Evolutionary conservation across 2,329 filamentous ascomycete species (phyloP).

Genomic region (Corinectria fuckeliana): DNA sequence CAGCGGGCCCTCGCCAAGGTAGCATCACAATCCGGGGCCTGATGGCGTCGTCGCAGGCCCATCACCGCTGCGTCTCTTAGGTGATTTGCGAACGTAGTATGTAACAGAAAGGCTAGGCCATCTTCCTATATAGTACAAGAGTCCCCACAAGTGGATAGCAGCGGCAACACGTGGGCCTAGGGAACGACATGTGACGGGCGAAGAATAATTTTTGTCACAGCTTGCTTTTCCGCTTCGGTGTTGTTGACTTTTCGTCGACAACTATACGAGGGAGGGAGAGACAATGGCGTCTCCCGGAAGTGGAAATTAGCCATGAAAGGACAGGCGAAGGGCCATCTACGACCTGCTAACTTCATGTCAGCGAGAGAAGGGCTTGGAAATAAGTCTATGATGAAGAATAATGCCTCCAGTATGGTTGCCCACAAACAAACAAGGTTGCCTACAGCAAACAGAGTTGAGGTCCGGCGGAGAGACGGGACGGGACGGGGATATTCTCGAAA

Average conservation of each 20-base stretch:
- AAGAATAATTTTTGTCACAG: neutral
- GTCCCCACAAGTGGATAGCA: conserved; percentile 8
- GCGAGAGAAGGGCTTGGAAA: too few relatives aligned
- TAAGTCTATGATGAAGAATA: too few relatives aligned
- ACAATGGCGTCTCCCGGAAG: neutral
- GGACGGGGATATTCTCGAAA: conserved; percentile 5
- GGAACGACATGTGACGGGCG: conserved; percentile 4
- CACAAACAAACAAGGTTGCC: too few relatives aligned
- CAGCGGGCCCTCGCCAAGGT: neutral
- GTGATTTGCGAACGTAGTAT: neutral
- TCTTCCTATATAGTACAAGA: too few relatives aligned
- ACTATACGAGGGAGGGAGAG: neutral
- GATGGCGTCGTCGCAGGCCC: neutral
- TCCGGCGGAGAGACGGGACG: neutral
- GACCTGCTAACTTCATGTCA: too few relatives aligned
- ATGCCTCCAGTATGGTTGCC: too few relatives aligned
- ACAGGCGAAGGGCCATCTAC: neutral
- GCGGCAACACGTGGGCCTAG: neutral
- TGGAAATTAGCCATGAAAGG: neutral
- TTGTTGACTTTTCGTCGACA: neutral
- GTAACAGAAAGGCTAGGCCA: too few relatives aligned
- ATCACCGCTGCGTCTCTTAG: neutral
- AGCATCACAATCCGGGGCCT: neutral
- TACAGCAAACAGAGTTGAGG: neutral
- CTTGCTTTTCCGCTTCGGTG: neutral